Percentiles rank a stretch among this genome's conserved stretches.
Evolutionary conservation across 1,284 basidiomycete species (phyloP).

Genomic region (Erythrobasidium hasegawianum): DNA sequence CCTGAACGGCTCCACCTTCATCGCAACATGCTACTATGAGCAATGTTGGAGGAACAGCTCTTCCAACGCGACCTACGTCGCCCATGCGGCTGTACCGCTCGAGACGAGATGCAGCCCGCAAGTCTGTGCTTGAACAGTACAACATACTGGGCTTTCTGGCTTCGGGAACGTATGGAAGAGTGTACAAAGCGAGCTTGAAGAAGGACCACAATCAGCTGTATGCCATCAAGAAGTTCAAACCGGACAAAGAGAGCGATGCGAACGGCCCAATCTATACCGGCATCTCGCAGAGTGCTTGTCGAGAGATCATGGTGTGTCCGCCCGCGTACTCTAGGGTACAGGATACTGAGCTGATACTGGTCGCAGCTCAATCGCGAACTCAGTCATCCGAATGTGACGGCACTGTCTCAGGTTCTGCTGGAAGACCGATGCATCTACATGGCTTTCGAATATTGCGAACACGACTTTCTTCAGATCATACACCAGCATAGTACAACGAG

Average conservation of each 20-base stretch:
- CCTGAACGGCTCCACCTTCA: no score
- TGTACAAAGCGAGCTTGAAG: conserved; percentile 75
- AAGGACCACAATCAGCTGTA: conserved; percentile 56
- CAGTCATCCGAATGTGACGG: conserved; percentile 84
- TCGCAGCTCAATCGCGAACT: conserved; percentile 85
- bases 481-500: conserved; percentile 93
- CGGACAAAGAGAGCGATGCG: conserved; percentile 91
- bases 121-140: conserved; percentile 54
- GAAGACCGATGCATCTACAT: conserved; percentile 98
- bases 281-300: conserved; percentile 92
- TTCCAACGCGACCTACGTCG: conserved; percentile 25
- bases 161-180: conserved; percentile 93
- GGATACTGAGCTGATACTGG: background rate
- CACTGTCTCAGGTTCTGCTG: conserved; percentile 87
- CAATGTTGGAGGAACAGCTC: background rate
- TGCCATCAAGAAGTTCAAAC: conserved; percentile 99
- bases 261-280: conserved; percentile 73
- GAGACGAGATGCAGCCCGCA: conserved; percentile 65
- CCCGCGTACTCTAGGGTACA: background rate
- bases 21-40: no score
- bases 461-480: conserved; percentile 98
- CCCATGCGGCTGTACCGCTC: conserved; percentile 74
- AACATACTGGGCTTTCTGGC: conserved; percentile 94
- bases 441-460: conserved; percentile 98
- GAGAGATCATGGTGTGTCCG: conserved; percentile 81